Evolutionary conservation across 345 rosid genomes (phyloP), one percentile per base, ranked within the genome.

Genomic region (Litchi chinensis): DNA sequence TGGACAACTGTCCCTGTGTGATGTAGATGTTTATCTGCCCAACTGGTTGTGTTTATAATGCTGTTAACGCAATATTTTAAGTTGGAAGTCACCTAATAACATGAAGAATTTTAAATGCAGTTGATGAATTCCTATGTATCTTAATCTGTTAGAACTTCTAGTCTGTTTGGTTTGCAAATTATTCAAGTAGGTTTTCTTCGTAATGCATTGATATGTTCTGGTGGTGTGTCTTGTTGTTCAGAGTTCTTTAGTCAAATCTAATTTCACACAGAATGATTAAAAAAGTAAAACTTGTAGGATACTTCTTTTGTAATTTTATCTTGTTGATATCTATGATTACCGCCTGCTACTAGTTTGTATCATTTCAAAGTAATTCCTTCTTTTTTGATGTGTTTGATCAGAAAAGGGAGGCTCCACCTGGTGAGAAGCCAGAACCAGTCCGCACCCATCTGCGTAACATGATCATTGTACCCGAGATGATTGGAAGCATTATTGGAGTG

Each of bases 401-500:
- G 98, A 95, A 95, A 93, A 87, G 92, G 86, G 97, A 95, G 72
- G 98, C 98, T 26, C 95, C 95, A 60, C 87, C 94, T 32, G 98
- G 98, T 78, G 97, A 95, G 90, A 95, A 95, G 85, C 98, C 98
- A 10, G 98, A 95, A 59, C 91, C 98, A 57, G 98, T 95, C 19
- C 83, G 98, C 24, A 95, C 98, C 68, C 98, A 93, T 81, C 69
- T 95, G 56, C 89, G 97, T 2, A 95, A 95, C 77, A 95, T 95
- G 98, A 84, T 95, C 86, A 93, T 95, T 40, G 98, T 95, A 1
- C 98, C 98, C 10, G 98, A 95, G 83, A 95, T 95, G 98, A 95
- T 95, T 7, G 98, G 98, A 63, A 95, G 98, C 88, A 81, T 93
- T 43, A 87, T 93, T 44, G 98, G 98, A 0, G 97, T 93, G 16